Percentiles rank a stretch among this genome's conserved stretches.
Conservation (phyloP, 106 monocot genomes). For the Gastrodia elata region DNA sequence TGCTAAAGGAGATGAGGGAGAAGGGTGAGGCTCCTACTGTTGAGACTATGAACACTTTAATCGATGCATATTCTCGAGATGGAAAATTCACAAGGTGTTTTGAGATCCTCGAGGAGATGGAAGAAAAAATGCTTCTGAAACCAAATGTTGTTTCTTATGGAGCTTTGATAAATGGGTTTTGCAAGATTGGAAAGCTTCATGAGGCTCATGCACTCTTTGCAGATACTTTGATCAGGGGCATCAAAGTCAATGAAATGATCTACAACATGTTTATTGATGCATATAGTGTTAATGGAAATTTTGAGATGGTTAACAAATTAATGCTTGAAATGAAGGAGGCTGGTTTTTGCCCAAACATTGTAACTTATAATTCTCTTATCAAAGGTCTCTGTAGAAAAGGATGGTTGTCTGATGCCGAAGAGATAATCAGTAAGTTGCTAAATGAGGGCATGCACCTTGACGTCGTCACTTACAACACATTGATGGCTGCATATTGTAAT, state of each 20-base stretch:
- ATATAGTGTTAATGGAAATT: slow-evolving; percentile 6
- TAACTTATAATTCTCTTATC: slow-evolving; percentile 43
- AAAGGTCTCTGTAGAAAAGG: slow-evolving; percentile 39
- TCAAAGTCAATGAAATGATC: slow-evolving; percentile 6
- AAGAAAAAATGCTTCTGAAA: slow-evolving; percentile 13
- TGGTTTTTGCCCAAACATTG: slow-evolving; percentile 11
- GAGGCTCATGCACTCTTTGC: slow-evolving; percentile 18
- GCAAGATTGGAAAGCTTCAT: slow-evolving; percentile 10
- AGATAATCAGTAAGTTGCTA: slow-evolving; percentile 17
- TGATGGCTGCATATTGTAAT: slow-evolving; percentile 49
- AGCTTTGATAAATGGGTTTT: slow-evolving; percentile 15
- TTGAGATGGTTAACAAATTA: background rate
- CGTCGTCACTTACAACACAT: slow-evolving; percentile 50
- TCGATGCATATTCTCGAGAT: slow-evolving; percentile 40
- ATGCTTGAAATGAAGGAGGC: slow-evolving; percentile 9
- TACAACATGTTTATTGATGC: slow-evolving; percentile 39
- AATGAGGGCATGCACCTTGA: slow-evolving; percentile 45
- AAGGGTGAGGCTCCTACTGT: slow-evolving; percentile 32
- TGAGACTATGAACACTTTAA: slow-evolving; percentile 53
- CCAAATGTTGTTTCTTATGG: slow-evolving; percentile 19
- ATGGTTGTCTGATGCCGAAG: slow-evolving; percentile 32
- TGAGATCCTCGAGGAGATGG: slow-evolving; percentile 18
- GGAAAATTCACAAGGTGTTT: slow-evolving; percentile 12
- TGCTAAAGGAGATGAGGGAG: slow-evolving; percentile 29
- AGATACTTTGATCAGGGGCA: slow-evolving; percentile 6